Evolutionary conservation across 768 basidiomycete genomes (phyloP).

Genomic region (Boletus rufocinnamomeus): DNA sequence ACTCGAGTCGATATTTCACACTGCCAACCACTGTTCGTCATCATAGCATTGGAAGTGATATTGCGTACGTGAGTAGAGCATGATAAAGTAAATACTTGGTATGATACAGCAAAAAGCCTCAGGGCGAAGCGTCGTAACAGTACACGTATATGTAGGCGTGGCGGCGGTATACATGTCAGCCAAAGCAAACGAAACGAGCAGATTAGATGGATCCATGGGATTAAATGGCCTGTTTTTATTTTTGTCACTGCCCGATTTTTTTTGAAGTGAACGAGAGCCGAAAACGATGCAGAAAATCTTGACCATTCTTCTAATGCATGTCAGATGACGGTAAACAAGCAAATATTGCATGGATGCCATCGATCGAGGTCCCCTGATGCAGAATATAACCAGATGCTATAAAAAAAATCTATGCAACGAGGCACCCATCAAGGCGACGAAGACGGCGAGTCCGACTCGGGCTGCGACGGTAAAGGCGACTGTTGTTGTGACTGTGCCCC

Average conservation of each 20-base stretch:
- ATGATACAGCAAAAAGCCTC: slow-evolving; percentile 10
- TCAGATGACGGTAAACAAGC: neutral
- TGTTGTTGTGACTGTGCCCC: slow-evolving; percentile 5
- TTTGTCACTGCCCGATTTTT: neutral
- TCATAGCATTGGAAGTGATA: no score
- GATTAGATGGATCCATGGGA: neutral
- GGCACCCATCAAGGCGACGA: neutral
- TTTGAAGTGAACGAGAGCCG: neutral
- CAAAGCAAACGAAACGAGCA: neutral
- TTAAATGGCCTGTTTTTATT: neutral
- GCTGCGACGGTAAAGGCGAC: slow-evolving; percentile 16
- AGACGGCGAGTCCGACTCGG: slow-evolving; percentile 3
- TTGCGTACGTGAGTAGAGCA: neutral
- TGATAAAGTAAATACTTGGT: neutral
- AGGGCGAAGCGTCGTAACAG: neutral
- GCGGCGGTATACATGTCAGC: neutral
- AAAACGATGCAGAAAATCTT: neutral
- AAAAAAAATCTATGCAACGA: neutral
- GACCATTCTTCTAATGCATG: neutral
- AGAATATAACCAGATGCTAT: neutral
- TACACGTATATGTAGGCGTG: neutral
- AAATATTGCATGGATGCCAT: neutral
- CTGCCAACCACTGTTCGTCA: no score
- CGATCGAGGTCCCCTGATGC: neutral
- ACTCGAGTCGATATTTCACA: no score